These are phyloP conservation scores for Phialophora expanda DNA, from an alignment of 2,329 filamentous ascomycete genomes.

Conservation along the genomic window DNA sequence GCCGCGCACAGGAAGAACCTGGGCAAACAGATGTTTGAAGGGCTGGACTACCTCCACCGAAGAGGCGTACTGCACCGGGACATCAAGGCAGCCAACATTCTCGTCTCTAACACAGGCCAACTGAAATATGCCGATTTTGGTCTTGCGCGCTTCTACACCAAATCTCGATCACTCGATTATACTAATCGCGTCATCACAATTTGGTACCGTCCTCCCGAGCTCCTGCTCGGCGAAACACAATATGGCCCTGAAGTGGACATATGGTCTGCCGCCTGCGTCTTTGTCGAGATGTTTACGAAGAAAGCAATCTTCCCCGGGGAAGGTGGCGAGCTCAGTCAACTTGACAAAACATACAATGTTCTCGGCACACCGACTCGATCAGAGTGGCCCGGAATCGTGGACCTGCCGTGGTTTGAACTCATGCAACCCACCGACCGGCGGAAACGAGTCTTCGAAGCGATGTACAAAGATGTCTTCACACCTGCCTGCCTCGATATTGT, in stretches of 20 bases:
- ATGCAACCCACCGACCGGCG: conserved; percentile 77
- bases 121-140: conserved; percentile 96
- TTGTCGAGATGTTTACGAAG: conserved; percentile 93
- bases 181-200: conserved; percentile 99
- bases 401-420: conserved; percentile 97
- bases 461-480: conserved; percentile 77
- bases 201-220: conserved; percentile 91
- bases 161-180: conserved; percentile 88
- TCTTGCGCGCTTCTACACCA: conserved; percentile 93
- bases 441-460: conserved; percentile 73
- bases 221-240: conserved; percentile 87
- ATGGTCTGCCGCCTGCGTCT: conserved; percentile 96
- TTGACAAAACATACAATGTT: conserved; percentile 94
- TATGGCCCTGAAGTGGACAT: conserved; percentile 91
- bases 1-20: conserved; percentile 89
- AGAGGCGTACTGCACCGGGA: conserved; percentile 94
- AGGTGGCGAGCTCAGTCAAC: conserved; percentile 90
- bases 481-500: conserved; percentile 83
- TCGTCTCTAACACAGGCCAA: conserved; percentile 86
- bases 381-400: conserved; percentile 87
- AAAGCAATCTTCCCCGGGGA: conserved; percentile 95
- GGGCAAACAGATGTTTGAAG: conserved; percentile 89
- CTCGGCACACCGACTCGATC: conserved; percentile 83
- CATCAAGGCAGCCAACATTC: conserved; percentile 97
- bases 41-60: conserved; percentile 89